These are phyloP conservation scores for Ceriops tagal DNA, from an alignment of 345 rosid species.

Conservation along the genomic window DNA sequence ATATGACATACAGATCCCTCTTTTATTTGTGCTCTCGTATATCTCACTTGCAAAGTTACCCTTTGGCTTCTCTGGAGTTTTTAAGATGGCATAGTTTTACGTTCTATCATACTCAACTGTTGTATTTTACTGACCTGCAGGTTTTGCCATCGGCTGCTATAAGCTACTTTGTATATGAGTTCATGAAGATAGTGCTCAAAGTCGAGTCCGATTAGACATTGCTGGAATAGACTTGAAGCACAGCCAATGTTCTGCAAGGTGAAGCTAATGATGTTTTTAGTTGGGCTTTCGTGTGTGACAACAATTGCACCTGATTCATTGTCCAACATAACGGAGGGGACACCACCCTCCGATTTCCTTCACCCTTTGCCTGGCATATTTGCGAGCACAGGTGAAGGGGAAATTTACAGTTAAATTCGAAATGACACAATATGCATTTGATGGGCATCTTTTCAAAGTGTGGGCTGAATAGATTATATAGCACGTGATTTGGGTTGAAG, in stretches of 20 bases:
- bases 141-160: conserved; percentile 90
- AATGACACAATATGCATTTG: too few relatives aligned
- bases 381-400: too few relatives aligned
- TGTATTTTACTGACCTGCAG: conserved; percentile 35
- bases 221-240: not conserved
- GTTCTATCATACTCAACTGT: not conserved
- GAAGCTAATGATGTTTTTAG: not conserved
- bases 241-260: not conserved
- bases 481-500: too few relatives aligned
- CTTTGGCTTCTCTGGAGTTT: not conserved
- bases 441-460: too few relatives aligned
- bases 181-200: conserved; percentile 83
- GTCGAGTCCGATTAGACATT: conserved; percentile 50
- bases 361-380: too few relatives aligned
- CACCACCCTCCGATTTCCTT: too few relatives aligned
- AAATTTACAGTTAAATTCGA: too few relatives aligned
- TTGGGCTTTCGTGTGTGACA: not conserved
- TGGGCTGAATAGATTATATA: too few relatives aligned
- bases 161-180: conserved; percentile 80
- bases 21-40: too few relatives aligned
- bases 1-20: too few relatives aligned
- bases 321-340: too few relatives aligned
- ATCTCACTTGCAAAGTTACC: not conserved
- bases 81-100: not conserved
- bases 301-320: not conserved